A percentile compares a stretch with the other conserved stretches of the same genome.
phyloP scores from a whole-genome alignment of 1,139 yeast species.

The Petasospora fabianii region DNA sequence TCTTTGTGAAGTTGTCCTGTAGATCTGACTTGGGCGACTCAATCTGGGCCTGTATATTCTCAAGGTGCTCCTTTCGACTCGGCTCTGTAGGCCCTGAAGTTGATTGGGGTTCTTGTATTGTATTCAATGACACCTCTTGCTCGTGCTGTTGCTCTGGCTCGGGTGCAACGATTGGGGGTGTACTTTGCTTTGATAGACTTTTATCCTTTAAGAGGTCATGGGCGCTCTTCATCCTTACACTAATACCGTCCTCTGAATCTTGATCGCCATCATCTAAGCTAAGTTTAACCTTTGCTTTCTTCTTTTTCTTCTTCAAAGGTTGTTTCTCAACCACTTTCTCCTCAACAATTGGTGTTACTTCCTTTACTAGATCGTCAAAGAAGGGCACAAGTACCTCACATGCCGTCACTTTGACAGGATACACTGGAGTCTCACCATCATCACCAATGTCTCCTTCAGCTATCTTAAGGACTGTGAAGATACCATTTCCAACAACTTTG shows the following conservation, averaged over 20 bases:
- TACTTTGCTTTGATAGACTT: slow-evolving; percentile 24
- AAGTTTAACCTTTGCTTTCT: slow-evolving; percentile 28
- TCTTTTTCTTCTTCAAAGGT: slow-evolving; percentile 19
- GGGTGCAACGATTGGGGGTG: too few relatives aligned
- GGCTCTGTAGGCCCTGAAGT: too few relatives aligned
- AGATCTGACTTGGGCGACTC: slow-evolving; percentile 4
- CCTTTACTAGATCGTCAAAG: slow-evolving; percentile 43
- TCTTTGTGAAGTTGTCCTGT: not conserved
- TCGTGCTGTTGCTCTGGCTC: too few relatives aligned
- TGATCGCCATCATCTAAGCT: slow-evolving; percentile 30
- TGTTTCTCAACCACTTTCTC: slow-evolving; percentile 1
- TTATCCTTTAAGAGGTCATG: slow-evolving; percentile 40
- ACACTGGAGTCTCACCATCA: slow-evolving; percentile 43
- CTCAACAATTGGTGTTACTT: not conserved
- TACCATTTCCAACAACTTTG: slow-evolving; percentile 55
- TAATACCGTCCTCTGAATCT: slow-evolving; percentile 22
- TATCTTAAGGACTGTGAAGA: slow-evolving; percentile 51
- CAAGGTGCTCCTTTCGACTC: not conserved
- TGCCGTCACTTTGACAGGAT: slow-evolving; percentile 44
- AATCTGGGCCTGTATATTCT: not conserved
- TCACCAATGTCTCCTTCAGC: slow-evolving; percentile 45
- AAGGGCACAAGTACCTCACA: slow-evolving; percentile 45
- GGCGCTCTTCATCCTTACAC: slow-evolving; percentile 46
- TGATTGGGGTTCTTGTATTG: too few relatives aligned
- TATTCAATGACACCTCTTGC: too few relatives aligned